Conservation (phyloP, 2,329 filamentous ascomycete genomes). For the Fusarium lyarnte region DNA sequence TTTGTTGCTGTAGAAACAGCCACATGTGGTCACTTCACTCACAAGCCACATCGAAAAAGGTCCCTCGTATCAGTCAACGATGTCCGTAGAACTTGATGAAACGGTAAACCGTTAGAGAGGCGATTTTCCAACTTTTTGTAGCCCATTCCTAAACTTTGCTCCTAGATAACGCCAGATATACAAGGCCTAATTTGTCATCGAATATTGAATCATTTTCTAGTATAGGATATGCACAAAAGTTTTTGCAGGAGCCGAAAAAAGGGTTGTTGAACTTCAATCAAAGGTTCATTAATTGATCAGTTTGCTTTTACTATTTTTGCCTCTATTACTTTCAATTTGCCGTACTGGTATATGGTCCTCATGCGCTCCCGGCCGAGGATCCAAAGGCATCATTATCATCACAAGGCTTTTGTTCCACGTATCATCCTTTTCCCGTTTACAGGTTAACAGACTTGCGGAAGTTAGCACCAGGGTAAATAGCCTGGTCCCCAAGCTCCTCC, state of each 20-base stretch:
- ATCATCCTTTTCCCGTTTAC: conserved; percentile 60
- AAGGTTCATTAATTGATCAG: conserved; percentile 35
- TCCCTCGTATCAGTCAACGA: not conserved
- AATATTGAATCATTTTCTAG: not conserved
- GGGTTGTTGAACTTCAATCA: conserved; percentile 30
- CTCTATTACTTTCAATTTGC: conserved; percentile 43
- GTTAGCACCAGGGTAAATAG: conserved; percentile 88
- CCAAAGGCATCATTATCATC: conserved; percentile 39
- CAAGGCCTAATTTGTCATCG: not conserved
- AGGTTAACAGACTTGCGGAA: conserved; percentile 93
- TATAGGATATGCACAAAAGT: not conserved
- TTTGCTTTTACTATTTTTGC: conserved; percentile 43
- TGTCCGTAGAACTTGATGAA: not conserved
- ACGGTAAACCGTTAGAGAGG: not conserved
- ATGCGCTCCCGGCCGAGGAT: conserved; percentile 33
- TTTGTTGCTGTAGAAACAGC: conserved; percentile 42
- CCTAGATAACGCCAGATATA: not conserved
- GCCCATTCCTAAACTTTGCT: too few species aligned
- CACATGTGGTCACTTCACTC: conserved; percentile 19
- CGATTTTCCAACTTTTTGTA: not conserved
- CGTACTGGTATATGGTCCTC: conserved; percentile 41
- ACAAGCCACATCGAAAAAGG: not conserved
- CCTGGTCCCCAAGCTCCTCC: conserved; percentile 94
- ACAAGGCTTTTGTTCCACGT: conserved; percentile 32
- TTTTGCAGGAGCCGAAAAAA: too few species aligned